Evolutionary conservation across 495 filamentous ascomycete genomes (phyloP), one percentile per base, ranked within the genome.

Genomic region (Penicillium desertorum): DNA sequence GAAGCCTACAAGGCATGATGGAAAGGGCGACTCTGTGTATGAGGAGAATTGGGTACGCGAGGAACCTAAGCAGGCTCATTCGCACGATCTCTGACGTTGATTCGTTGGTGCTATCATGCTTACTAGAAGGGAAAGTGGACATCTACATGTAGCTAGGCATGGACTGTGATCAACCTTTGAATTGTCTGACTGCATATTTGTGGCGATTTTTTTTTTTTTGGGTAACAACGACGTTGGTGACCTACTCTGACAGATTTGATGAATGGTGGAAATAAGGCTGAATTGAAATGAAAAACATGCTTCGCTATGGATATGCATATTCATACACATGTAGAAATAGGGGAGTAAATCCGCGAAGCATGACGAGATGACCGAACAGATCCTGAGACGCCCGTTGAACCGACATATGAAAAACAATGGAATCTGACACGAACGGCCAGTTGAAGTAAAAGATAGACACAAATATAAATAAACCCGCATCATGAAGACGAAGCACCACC

Each of bases 401-500:
- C 16, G 10, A 52, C 16, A 42, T 19, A n/a, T 17, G 17, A 19
- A 34, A 23, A 48, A 17, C 20, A 42, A 39, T 37, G 2, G 19
- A 29, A 12, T 11, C 22, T 9, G 39, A 44, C 39, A 53, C 10
- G 42, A 48, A 41, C 17, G 23, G 48, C 12, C 16, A 8, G 16
- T 23, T 32, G 27, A 48, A 58, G 20, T 42, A 11, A 44, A 45
- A 36, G 27, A 52, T 14, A 20, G 34, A 47, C 36, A 41, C 14
- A 39, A 53, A 22, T 17, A 36, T 37, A 48, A 48, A 45, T 30
- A 25, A 8, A 30, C 3, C 29, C 39, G 29, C 5, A 55, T 55
- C 12, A 41, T 30, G 16, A 58, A 46, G 23, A 53, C 19, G n/a
- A 50, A 25, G 25, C 37, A 55, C 37, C 11, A 54, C 19, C 47